phyloP scores from a whole-genome alignment of 2,329 filamentous ascomycete genomes.

The Alternaria atra region DNA sequence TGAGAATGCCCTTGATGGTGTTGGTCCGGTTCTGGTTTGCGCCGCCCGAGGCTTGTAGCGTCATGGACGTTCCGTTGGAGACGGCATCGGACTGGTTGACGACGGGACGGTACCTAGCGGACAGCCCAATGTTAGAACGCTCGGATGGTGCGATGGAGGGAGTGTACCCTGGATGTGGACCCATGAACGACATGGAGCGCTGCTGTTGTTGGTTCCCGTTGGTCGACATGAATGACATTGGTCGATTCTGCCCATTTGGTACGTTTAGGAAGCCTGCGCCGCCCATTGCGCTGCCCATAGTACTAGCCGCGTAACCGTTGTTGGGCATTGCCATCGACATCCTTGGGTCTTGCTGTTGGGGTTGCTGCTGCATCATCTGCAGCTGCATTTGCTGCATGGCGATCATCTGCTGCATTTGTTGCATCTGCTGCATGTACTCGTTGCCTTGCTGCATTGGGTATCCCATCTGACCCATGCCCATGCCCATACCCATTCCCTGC shows the following conservation, averaged over 20 bases:
- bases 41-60: conserved; percentile 42
- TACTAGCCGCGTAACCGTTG: conserved; percentile 29
- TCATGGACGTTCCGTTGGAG: conserved; percentile 44
- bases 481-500: conserved; percentile 44
- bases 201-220: conserved; percentile 59
- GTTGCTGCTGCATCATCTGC: conserved; percentile 57
- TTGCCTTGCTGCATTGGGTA: conserved; percentile 79
- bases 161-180: conserved; percentile 68
- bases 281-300: conserved; percentile 32
- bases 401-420: conserved; percentile 60
- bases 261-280: conserved; percentile 41
- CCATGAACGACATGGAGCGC: conserved; percentile 43
- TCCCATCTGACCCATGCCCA: conserved; percentile 39
- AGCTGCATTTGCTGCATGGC: conserved; percentile 67
- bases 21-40: conserved; percentile 24
- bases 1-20: conserved; percentile 47
- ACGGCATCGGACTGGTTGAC: conserved; percentile 57
- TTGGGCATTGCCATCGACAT: conserved; percentile 38
- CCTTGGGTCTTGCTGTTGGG: conserved; percentile 36
- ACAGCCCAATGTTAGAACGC: conserved; percentile 90
- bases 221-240: conserved; percentile 58
- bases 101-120: conserved; percentile 89
- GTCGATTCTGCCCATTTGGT: conserved; percentile 50
- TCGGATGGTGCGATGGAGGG: conserved; percentile 95
- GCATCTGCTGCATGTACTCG: conserved; percentile 84